Percentiles rank a stretch among this genome's conserved stretches.
Evolutionary conservation across 1,284 basidiomycete genomes (phyloP).

Genomic region (Leucoagaricus sp.): DNA sequence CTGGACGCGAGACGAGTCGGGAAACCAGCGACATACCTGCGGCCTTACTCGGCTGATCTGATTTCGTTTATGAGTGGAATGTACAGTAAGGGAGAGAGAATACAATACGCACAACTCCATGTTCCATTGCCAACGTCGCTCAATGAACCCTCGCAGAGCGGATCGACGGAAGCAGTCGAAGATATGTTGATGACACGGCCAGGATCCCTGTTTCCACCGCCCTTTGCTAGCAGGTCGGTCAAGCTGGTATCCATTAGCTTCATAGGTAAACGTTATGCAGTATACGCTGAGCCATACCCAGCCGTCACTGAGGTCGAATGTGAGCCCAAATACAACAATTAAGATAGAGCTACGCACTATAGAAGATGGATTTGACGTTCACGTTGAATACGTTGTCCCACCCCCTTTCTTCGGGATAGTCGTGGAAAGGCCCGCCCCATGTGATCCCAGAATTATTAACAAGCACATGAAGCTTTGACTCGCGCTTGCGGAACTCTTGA

Average conservation of each 20-base stretch:
- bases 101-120: conserved; percentile 71
- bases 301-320: conserved; percentile 52
- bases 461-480: conserved; percentile 73
- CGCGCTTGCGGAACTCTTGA: conserved; percentile 65
- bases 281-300: conserved; percentile 43
- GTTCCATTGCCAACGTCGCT: conserved; percentile 65
- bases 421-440: conserved; percentile 76
- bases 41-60: conserved; percentile 81
- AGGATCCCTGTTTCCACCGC: conserved; percentile 66
- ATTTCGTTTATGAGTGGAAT: conserved; percentile 12
- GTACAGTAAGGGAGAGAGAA: not conserved
- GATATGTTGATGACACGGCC: conserved; percentile 83
- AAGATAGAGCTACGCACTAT: conserved; percentile 53
- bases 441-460: conserved; percentile 82
- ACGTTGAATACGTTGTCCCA: conserved; percentile 84
- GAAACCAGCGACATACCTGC: conserved; percentile 42
- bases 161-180: conserved; percentile 66
- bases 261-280: not conserved
- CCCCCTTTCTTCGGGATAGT: conserved; percentile 78
- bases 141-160: conserved; percentile 53
- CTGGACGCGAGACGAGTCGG: not conserved
- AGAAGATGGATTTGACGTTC: conserved; percentile 83
- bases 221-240: conserved; percentile 66
- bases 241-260: conserved; percentile 36
- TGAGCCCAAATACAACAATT: too few relatives aligned